Evolutionary conservation across 73 alveolate species (phyloP).

Genomic region (Stentor roeselii): DNA sequence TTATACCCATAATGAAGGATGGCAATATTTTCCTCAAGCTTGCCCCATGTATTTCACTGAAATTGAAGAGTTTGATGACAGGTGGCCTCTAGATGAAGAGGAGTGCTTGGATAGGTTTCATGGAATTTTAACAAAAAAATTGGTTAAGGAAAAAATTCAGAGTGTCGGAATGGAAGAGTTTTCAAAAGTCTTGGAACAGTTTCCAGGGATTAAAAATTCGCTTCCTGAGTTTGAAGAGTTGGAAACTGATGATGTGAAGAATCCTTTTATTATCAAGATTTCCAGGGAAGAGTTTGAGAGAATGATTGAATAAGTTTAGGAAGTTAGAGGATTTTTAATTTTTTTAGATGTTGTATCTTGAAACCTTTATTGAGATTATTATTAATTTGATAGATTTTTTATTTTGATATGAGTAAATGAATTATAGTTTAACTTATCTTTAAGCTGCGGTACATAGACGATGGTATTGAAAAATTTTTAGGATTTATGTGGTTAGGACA

Average conservation of each 20-base stretch:
- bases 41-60: constrained; percentile 43
- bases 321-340: too few relatives aligned
- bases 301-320: background rate
- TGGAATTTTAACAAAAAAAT: background rate
- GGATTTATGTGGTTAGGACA: too few relatives aligned
- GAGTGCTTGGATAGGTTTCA: constrained; percentile 30
- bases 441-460: too few relatives aligned
- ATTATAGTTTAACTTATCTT: too few relatives aligned
- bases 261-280: background rate
- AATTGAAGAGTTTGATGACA: constrained; percentile 30
- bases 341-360: too few relatives aligned
- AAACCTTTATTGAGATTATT: too few relatives aligned
- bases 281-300: background rate
- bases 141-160: background rate
- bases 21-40: constrained; percentile 19
- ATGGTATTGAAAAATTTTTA: too few relatives aligned
- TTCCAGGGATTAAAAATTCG: constrained; percentile 15
- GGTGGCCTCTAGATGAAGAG: constrained; percentile 40
- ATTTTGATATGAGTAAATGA: too few relatives aligned
- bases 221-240: constrained; percentile 18
- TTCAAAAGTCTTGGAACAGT: constrained; percentile 22
- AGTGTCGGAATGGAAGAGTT: constrained; percentile 22
- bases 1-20: constrained; percentile 26
- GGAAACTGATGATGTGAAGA: background rate
- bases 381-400: too few relatives aligned